Evolutionary conservation across 345 rosid species (phyloP).

Genomic region (Physaria fendleri): DNA sequence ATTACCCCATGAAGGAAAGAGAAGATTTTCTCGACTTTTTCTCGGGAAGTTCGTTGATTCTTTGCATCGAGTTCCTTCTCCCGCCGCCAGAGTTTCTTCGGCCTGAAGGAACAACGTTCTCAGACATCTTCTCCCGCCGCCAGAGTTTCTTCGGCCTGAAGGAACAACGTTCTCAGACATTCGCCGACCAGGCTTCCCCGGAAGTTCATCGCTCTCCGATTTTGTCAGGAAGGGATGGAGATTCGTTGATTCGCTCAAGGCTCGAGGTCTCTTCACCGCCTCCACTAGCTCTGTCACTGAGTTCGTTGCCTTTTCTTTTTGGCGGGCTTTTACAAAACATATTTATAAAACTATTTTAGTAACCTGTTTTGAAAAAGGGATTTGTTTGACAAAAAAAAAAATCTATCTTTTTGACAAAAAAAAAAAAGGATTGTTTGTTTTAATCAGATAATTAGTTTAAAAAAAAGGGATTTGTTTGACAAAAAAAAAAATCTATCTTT

Average conservation of each 20-base stretch:
- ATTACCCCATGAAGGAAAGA: constrained; percentile 74
- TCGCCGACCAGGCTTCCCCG: constrained; percentile 38
- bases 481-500: too few species aligned
- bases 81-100: constrained; percentile 45
- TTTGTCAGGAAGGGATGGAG: constrained; percentile 42
- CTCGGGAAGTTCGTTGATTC: constrained; percentile 68
- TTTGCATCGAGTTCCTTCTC: constrained; percentile 53
- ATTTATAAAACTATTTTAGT: not conserved
- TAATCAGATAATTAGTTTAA: too few species aligned
- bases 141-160: constrained; percentile 38
- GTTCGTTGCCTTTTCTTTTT: constrained; percentile 59
- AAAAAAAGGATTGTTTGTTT: too few species aligned
- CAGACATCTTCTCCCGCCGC: constrained; percentile 54
- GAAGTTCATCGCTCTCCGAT: constrained; percentile 41
- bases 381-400: too few species aligned
- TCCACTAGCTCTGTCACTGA: constrained; percentile 82
- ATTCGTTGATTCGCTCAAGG: constrained; percentile 65
- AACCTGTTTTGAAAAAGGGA: too few species aligned
- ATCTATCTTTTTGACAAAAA: too few species aligned
- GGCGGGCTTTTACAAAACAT: constrained; percentile 59
- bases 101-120: constrained; percentile 43
- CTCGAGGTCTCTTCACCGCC: constrained; percentile 81
- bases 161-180: constrained; percentile 54
- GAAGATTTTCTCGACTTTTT: constrained; percentile 53
- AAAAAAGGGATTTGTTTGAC: too few species aligned